Evolutionary conservation across 2,329 filamentous ascomycete species (phyloP).

Genomic region (Amesomyces nigricolor): DNA sequence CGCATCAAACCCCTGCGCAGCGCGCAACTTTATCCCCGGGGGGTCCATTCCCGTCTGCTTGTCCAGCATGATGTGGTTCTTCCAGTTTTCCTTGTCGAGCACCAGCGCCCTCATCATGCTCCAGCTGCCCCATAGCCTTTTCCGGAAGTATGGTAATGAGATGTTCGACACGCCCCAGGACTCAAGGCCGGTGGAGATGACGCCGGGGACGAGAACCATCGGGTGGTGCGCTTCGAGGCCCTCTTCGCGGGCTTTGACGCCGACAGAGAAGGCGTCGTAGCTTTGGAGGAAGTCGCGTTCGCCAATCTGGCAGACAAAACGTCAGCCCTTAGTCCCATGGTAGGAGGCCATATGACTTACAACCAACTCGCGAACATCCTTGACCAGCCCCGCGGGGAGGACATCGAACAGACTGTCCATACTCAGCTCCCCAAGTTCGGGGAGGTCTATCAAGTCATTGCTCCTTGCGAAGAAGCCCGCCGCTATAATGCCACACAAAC

Average conservation of each 20-base stretch:
- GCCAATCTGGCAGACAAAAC: conserved; percentile 53
- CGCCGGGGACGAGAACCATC: conserved; percentile 94
- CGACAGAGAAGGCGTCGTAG: conserved; percentile 92
- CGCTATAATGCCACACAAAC: conserved; percentile 81
- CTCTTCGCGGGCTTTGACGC: conserved; percentile 72
- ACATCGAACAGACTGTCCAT: conserved; percentile 84
- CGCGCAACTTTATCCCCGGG: conserved; percentile 79
- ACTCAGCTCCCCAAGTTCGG: conserved; percentile 64
- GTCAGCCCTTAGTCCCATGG: background rate
- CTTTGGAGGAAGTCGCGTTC: conserved; percentile 77
- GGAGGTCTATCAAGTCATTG: conserved; percentile 83
- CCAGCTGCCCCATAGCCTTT: conserved; percentile 95
- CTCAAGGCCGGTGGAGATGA: conserved; percentile 94
- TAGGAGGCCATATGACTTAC: conserved; percentile 43
- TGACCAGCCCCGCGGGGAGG: conserved; percentile 77
- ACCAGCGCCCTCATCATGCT: conserved; percentile 97
- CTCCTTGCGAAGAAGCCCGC: conserved; percentile 86
- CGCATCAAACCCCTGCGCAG: conserved; percentile 94
- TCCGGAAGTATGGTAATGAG: conserved; percentile 87
- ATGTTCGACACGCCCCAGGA: conserved; percentile 88
- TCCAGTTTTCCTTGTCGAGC: conserved; percentile 90
- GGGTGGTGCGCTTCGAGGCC: conserved; percentile 79
- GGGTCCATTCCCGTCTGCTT: conserved; percentile 87
- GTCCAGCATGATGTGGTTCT: conserved; percentile 94
- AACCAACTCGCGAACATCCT: conserved; percentile 79